Conservation (phyloP, 371 early-diverging fungal genomes). For the Circinella minor region DNA sequence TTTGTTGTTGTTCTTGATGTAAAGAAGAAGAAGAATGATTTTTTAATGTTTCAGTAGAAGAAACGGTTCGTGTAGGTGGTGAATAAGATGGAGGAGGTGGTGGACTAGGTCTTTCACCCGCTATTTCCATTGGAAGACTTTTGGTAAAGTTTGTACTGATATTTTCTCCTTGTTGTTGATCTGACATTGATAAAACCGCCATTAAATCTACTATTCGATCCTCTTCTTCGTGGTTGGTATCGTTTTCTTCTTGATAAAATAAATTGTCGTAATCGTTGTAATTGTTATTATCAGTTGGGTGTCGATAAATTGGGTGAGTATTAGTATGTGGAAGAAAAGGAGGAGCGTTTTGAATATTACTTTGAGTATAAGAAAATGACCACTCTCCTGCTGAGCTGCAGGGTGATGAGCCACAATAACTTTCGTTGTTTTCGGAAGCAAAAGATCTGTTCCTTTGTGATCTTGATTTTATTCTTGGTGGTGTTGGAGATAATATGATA, state of each 20-base stretch:
- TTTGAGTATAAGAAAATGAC: not conserved
- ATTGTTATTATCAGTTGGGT: not conserved
- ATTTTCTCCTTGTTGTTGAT: not conserved
- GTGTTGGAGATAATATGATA: not conserved
- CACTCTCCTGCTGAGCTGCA: not conserved
- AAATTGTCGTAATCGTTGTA: not conserved
- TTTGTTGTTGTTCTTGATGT: no score
- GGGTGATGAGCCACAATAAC: not conserved
- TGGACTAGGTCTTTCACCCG: not conserved
- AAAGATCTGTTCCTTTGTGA: not conserved
- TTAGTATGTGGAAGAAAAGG: not conserved
- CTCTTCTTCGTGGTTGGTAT: not conserved
- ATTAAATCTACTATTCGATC: conserved; percentile 2
- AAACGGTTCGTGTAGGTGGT: not conserved
- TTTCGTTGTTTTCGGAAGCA: conserved; percentile 5
- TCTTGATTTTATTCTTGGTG: not conserved
- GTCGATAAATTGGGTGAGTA: not conserved
- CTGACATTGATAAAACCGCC: not conserved
- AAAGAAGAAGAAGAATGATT: no score
- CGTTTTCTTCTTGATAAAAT: not conserved
- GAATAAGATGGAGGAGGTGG: conserved; percentile 19
- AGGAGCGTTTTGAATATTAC: not conserved
- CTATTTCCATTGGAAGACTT: not conserved
- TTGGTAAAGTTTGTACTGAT: not conserved
- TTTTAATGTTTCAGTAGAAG: no score